Evolutionary conservation across 306 rosid species (phyloP).

Genomic region (Pyrus communis): DNA sequence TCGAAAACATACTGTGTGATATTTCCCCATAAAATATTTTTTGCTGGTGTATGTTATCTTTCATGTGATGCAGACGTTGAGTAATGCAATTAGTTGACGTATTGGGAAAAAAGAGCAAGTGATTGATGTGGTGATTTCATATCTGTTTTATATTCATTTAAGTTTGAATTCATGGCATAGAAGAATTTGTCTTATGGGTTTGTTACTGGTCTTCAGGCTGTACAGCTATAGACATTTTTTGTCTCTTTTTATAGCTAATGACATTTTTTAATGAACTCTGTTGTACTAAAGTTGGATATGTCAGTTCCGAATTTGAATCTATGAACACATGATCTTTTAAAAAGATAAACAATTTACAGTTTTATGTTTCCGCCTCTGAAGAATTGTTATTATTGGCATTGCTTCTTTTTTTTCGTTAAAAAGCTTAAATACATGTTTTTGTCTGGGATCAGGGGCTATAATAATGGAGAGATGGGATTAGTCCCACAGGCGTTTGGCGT

Average conservation of each 20-base stretch:
- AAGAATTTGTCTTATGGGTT: background rate
- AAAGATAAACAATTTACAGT: background rate
- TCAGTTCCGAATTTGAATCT: too few relatives aligned
- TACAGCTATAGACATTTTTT: too few relatives aligned
- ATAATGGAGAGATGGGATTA: slow-evolving; percentile 7
- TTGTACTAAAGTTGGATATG: too few relatives aligned
- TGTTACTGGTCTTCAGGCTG: background rate
- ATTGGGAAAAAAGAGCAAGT: background rate
- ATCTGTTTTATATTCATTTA: background rate
- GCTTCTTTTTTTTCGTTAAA: background rate
- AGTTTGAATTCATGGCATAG: background rate
- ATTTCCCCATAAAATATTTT: background rate
- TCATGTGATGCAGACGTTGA: background rate
- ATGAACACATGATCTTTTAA: background rate
- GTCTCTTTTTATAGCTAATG: too few relatives aligned
- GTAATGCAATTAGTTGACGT: background rate
- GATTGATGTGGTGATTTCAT: background rate
- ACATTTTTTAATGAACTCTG: too few relatives aligned
- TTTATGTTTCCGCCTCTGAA: background rate
- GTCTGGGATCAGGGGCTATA: slow-evolving; percentile 26
- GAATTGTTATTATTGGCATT: background rate
- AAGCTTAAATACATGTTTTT: background rate
- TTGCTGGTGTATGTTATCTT: background rate
- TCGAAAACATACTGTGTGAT: background rate
- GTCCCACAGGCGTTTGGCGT: slow-evolving; percentile 35